A percentile compares a stretch with the other conserved stretches of the same genome.
These are phyloP conservation scores for Rhododendron molle DNA, from an alignment of 148 eudicot species.

Conservation along the genomic window DNA sequence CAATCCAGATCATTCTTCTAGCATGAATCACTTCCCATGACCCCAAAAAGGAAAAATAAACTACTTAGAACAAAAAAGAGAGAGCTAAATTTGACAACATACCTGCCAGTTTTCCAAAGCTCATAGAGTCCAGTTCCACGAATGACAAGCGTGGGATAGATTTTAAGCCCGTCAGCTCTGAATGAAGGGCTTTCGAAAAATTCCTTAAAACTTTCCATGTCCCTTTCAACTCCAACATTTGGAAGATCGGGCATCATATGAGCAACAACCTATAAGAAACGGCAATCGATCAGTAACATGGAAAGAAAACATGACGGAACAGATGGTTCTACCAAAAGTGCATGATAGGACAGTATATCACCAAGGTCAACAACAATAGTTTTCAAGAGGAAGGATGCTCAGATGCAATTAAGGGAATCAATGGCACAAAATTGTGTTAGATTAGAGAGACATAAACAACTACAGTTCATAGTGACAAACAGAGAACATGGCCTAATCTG, in stretches of 20 bases:
- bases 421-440: not conserved
- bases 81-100: not conserved
- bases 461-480: not conserved
- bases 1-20: not conserved
- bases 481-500: not conserved
- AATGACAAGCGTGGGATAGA: constrained; percentile 99
- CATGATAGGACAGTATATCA: not conserved
- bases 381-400: not conserved
- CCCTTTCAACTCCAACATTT: constrained; percentile 97
- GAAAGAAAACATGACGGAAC: not conserved
- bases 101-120: constrained; percentile 99
- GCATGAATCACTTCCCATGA: not conserved
- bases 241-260: constrained; percentile 99
- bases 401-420: not conserved
- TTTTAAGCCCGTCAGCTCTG: constrained; percentile 96
- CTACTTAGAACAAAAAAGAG: not conserved
- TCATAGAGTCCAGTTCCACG: constrained; percentile 99
- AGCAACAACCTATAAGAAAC: constrained; percentile 77
- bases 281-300: not conserved
- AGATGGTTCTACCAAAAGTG: not conserved
- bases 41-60: not conserved
- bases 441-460: not conserved
- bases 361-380: not conserved
- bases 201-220: constrained; percentile 95
- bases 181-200: constrained; percentile 95